Percentiles rank a stretch among this genome's conserved stretches.
Conservation (phyloP, 73 alveolate genomes). For the Stentor roeselii region DNA sequence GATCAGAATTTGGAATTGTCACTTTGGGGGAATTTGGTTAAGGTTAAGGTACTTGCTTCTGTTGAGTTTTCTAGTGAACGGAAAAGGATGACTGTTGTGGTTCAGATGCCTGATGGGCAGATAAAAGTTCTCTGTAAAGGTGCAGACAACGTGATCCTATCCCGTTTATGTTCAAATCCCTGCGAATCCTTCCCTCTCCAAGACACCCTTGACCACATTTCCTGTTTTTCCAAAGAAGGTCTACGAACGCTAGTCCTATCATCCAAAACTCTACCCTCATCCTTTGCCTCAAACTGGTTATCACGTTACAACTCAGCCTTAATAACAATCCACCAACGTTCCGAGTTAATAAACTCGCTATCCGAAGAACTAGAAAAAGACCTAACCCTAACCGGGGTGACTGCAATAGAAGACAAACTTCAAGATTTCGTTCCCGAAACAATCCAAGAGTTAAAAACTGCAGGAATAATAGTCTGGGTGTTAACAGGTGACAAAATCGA, state of each 20-base stretch:
- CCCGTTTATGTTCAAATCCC: slow-evolving; percentile 33
- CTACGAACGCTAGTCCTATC: slow-evolving; percentile 91
- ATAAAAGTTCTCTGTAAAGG: slow-evolving; percentile 36
- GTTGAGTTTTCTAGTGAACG: slow-evolving; percentile 82
- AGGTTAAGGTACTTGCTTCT: slow-evolving; percentile 62
- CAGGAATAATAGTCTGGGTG: slow-evolving; percentile 83
- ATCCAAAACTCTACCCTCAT: slow-evolving; percentile 71
- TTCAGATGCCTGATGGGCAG: background rate
- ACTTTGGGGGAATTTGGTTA: slow-evolving; percentile 22
- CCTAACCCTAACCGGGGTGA: slow-evolving; percentile 32
- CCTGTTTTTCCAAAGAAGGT: slow-evolving; percentile 71
- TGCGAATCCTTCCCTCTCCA: no score
- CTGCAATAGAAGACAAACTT: slow-evolving; percentile 56
- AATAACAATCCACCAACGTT: background rate
- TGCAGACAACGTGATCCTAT: slow-evolving; percentile 42
- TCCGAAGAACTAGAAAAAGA: slow-evolving; percentile 37
- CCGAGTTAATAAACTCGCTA: slow-evolving; percentile 32
- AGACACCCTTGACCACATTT: slow-evolving; percentile 17
- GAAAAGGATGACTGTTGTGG: slow-evolving; percentile 29
- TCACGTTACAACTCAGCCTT: slow-evolving; percentile 64
- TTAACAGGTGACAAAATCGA: slow-evolving; percentile 93
- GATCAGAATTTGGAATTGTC: slow-evolving; percentile 43
- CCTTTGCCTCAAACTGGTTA: slow-evolving; percentile 67
- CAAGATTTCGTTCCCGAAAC: slow-evolving; percentile 52
- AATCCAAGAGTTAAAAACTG: slow-evolving; percentile 42